Base-by-base conservation (phyloP, 257 asterid genomes). In the Plantago ovata region DNA sequence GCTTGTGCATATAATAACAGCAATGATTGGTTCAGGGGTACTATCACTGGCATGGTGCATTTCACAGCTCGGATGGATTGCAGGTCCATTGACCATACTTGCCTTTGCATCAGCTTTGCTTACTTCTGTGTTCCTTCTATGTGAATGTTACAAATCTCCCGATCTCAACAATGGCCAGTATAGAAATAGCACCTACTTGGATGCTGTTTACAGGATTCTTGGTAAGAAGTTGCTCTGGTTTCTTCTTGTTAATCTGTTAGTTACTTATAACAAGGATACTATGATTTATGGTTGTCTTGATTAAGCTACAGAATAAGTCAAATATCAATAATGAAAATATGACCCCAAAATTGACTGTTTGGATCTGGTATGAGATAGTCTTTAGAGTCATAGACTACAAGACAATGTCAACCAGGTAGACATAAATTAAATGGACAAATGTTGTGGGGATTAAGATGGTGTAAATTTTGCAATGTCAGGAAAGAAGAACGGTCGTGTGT, bases 1-100 rank as follows among this genome's bases (percentile, higher is more conserved):
- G 7, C 45, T 79, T 18, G 92, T 86, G 10, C 96, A 88, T 40
- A 79, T 88, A 53, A 83, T 89, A 47, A 84, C 95, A 0, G 96
- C 85, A 6, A 95, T 83, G 38, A 85, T 89, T 18, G 95, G 96
- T 21, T 87, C 95, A 7, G 96, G 96, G 0, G 95, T 89, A 22
- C 55, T 85, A 16, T 75, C 96, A 0, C 61, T 89, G 22, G 89
- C 96, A 22, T 85, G 96, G 96, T 77, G 95, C 67, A 66, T 76
- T 42, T 75, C 96, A 3, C 88, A 73, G 71, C 77, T 85, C 3
- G 96, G 96, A 19, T 89, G 96, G 95, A 66, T 86, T 58, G 94
- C 85, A 14, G 96, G 89, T 43, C 94, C 96, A 3, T 40, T 79
- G 23, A 57, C 81, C 44, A 51, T 89, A 80, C 28, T 78, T 13